Conservation (phyloP, 2,329 filamentous ascomycete species). For the Knufia petricola region DNA sequence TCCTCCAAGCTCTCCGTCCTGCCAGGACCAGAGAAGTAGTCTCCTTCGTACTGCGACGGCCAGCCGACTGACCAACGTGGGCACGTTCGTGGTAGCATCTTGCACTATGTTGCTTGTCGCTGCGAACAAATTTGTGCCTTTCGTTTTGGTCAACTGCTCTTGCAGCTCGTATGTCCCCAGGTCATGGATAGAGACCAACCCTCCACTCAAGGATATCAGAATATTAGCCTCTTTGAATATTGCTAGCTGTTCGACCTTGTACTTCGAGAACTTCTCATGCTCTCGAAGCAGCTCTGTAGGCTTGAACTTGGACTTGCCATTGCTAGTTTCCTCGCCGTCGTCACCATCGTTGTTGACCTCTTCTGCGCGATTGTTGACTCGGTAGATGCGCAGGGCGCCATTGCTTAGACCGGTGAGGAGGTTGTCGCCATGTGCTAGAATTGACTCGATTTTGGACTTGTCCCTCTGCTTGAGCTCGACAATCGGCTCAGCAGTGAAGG, state of each 20-base stretch:
- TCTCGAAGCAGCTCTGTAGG: slow-evolving; percentile 81
- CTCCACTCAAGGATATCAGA: slow-evolving; percentile 83
- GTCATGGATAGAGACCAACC: slow-evolving; percentile 81
- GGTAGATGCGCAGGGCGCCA: slow-evolving; percentile 80
- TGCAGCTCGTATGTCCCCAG: slow-evolving; percentile 73
- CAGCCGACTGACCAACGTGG: slow-evolving; percentile 81
- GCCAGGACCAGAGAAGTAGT: slow-evolving; percentile 87
- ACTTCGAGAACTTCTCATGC: slow-evolving; percentile 84
- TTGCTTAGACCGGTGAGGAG: slow-evolving; percentile 87
- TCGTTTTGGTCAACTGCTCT: slow-evolving; percentile 71
- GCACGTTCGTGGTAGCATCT: slow-evolving; percentile 75
- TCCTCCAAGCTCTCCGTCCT: slow-evolving; percentile 75
- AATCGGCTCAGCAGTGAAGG: slow-evolving; percentile 90
- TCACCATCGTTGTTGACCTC: slow-evolving; percentile 20
- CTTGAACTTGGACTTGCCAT: slow-evolving; percentile 31
- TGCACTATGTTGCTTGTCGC: slow-evolving; percentile 94
- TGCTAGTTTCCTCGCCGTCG: slow-evolving; percentile 13
- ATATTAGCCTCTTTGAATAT: slow-evolving; percentile 92
- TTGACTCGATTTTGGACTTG: slow-evolving; percentile 94
- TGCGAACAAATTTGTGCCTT: slow-evolving; percentile 80
- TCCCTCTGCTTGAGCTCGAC: slow-evolving; percentile 93
- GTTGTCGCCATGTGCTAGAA: slow-evolving; percentile 85
- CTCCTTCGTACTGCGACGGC: slow-evolving; percentile 89
- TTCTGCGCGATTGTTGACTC: slow-evolving; percentile 59
- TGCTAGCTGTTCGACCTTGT: slow-evolving; percentile 85